A percentile compares a stretch with the other conserved stretches of the same genome.
Evolutionary conservation across 1,284 basidiomycete species (phyloP).

Genomic region (Tilletia indica): DNA sequence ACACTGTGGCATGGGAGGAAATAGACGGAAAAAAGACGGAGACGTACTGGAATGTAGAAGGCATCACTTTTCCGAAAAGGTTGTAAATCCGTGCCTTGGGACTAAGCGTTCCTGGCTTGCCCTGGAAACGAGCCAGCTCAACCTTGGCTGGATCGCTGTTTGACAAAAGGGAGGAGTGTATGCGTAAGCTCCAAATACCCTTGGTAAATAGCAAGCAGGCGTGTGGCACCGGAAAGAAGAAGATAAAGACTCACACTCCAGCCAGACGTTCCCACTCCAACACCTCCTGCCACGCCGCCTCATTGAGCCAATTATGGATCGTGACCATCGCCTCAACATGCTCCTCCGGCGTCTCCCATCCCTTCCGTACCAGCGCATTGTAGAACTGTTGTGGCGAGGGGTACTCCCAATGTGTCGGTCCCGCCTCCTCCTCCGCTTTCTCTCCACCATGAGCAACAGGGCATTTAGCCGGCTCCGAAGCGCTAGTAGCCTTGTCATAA

Average conservation of each 20-base stretch:
- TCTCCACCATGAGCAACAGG: conserved; percentile 29
- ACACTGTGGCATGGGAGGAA: too few species aligned
- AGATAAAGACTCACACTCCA: conserved; percentile 20
- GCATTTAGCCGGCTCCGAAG: conserved; percentile 23
- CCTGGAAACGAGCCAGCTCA: conserved; percentile 79
- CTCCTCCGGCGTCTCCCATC: conserved; percentile 96
- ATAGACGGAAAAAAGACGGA: neutral
- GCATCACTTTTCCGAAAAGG: conserved; percentile 81
- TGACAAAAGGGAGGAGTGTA: neutral
- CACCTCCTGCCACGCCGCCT: conserved; percentile 93
- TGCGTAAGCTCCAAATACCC: neutral
- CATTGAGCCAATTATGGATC: conserved; percentile 97
- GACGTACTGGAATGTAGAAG: conserved; percentile 79
- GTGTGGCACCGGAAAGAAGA: neutral
- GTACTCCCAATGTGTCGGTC: conserved; percentile 75
- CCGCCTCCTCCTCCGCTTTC: conserved; percentile 30
- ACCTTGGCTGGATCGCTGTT: conserved; percentile 52
- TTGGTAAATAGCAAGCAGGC: neutral
- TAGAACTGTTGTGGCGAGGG: conserved; percentile 98
- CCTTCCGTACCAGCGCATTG: conserved; percentile 92
- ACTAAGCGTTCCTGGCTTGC: conserved; percentile 76
- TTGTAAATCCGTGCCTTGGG: conserved; percentile 82
- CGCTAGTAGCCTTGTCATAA: conserved; percentile 31
- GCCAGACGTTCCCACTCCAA: conserved; percentile 76
- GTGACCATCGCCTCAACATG: conserved; percentile 95